These are phyloP conservation scores for Podospora fimiseda DNA, from an alignment of 495 filamentous ascomycete species.

Conservation along the genomic window DNA sequence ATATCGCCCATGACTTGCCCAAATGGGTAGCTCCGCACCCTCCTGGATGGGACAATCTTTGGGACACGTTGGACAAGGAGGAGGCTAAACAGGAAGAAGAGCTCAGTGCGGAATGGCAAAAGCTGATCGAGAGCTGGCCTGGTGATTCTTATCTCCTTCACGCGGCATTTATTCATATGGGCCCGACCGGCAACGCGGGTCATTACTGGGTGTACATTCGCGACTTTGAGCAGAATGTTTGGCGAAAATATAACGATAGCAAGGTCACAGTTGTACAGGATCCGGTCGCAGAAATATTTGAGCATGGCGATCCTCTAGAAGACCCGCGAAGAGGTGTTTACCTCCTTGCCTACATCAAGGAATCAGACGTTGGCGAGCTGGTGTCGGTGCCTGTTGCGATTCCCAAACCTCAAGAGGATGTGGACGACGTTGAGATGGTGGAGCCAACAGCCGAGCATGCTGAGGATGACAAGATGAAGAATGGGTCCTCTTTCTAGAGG, in stretches of 20 bases:
- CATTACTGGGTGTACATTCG: conserved; percentile 98
- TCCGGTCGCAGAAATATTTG: background rate
- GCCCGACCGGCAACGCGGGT: conserved; percentile 51
- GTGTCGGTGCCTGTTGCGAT: background rate
- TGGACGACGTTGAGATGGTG: background rate
- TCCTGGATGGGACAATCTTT: conserved; percentile 4
- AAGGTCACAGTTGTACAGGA: conserved; percentile 40
- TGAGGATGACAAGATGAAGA: too few relatives aligned
- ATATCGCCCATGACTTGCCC: too few relatives aligned
- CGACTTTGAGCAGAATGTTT: conserved; percentile 73
- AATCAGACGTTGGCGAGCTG: background rate
- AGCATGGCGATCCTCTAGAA: too few relatives aligned
- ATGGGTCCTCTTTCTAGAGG: too few relatives aligned
- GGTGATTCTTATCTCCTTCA: conserved; percentile 74
- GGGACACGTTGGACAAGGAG: conserved; percentile 7
- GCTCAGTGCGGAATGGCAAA: conserved; percentile 33
- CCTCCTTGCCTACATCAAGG: background rate
- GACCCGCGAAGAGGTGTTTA: background rate
- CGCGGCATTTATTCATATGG: conserved; percentile 87
- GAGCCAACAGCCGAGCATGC: too few relatives aligned
- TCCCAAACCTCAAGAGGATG: too few relatives aligned
- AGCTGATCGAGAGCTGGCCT: conserved; percentile 47
- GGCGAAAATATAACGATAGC: conserved; percentile 93
- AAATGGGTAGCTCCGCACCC: too few relatives aligned
- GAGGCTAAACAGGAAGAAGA: conserved; percentile 6